Conservation (phyloP, 805 yeast species). For the Naumovozyma dairenensis region DNA sequence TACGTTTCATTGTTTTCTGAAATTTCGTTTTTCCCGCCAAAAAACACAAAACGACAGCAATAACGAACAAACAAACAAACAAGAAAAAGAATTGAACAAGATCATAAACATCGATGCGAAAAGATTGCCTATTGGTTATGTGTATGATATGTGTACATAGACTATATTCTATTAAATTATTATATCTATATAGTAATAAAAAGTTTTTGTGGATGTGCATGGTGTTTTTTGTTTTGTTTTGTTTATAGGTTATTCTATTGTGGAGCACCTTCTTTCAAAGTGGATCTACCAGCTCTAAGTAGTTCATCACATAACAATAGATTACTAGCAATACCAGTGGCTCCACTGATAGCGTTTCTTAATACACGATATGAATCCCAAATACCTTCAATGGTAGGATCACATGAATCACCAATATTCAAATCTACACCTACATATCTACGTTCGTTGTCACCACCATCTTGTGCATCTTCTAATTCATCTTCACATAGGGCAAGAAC, state of each 20-base stretch:
- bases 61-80: too few species aligned
- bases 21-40: too few species aligned
- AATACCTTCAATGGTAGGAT: constrained; percentile 86
- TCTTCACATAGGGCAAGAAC: constrained; percentile 84
- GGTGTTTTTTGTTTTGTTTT: too few species aligned
- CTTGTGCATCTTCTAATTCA: constrained; percentile 28
- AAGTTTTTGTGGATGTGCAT: neutral
- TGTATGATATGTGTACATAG: too few species aligned
- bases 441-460: constrained; percentile 53
- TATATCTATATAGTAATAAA: too few species aligned
- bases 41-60: too few species aligned
- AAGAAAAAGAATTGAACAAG: too few species aligned
- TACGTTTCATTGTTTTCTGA: neutral
- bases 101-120: too few species aligned
- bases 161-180: too few species aligned
- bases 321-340: constrained; percentile 90
- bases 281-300: constrained; percentile 91
- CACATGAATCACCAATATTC: constrained; percentile 88
- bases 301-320: constrained; percentile 90
- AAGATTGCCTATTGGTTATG: too few species aligned
- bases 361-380: constrained; percentile 95
- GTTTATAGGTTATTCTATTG: constrained; percentile 13
- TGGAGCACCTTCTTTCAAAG: constrained; percentile 56
- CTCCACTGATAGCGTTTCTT: constrained; percentile 84
- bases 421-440: constrained; percentile 85